A percentile compares a stretch with the other conserved stretches of the same genome.
Evolutionary conservation across 1,284 basidiomycete genomes (phyloP).

Genomic region (Boletus holoroseus): DNA sequence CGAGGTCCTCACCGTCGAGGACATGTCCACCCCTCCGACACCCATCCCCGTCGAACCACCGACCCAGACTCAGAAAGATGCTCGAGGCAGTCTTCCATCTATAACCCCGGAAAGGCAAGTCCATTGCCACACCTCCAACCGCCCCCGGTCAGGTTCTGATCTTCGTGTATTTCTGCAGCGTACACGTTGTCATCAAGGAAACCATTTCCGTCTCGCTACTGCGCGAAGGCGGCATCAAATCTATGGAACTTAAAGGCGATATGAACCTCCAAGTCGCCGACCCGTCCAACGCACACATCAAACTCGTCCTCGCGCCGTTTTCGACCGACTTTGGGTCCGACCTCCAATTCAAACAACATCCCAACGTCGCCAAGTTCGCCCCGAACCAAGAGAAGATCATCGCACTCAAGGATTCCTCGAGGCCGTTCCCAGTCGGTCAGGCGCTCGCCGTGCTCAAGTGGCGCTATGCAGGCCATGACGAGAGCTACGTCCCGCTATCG

Average conservation of each 20-base stretch:
- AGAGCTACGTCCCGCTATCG: slow-evolving; percentile 84
- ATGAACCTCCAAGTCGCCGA: slow-evolving; percentile 90
- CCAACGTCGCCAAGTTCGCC: slow-evolving; percentile 85
- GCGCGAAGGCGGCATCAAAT: slow-evolving; percentile 87
- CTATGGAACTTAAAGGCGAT: slow-evolving; percentile 90
- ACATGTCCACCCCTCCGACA: slow-evolving; percentile 54
- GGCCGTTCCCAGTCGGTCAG: slow-evolving; percentile 86
- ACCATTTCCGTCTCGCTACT: slow-evolving; percentile 74
- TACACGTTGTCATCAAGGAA: slow-evolving; percentile 86
- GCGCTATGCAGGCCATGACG: slow-evolving; percentile 88
- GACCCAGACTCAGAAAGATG: slow-evolving; percentile 40
- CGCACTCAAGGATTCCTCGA: slow-evolving; percentile 78
- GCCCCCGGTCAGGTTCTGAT: not conserved
- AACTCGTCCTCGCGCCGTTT: slow-evolving; percentile 60
- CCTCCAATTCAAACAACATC: slow-evolving; percentile 95
- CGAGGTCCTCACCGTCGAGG: slow-evolving; percentile 58
- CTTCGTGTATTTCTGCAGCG: slow-evolving; percentile 41
- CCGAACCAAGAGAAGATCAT: slow-evolving; percentile 65
- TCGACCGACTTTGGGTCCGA: slow-evolving; percentile 61
- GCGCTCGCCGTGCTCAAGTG: slow-evolving; percentile 87
- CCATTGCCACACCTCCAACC: not conserved
- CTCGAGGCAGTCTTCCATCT: slow-evolving; percentile 64
- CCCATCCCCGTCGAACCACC: slow-evolving; percentile 46
- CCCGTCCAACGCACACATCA: slow-evolving; percentile 69
- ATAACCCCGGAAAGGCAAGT: slow-evolving; percentile 74